Evolutionary conservation across 2,329 filamentous ascomycete species (phyloP).

Genomic region (Microcyclospora tardicrescens): DNA sequence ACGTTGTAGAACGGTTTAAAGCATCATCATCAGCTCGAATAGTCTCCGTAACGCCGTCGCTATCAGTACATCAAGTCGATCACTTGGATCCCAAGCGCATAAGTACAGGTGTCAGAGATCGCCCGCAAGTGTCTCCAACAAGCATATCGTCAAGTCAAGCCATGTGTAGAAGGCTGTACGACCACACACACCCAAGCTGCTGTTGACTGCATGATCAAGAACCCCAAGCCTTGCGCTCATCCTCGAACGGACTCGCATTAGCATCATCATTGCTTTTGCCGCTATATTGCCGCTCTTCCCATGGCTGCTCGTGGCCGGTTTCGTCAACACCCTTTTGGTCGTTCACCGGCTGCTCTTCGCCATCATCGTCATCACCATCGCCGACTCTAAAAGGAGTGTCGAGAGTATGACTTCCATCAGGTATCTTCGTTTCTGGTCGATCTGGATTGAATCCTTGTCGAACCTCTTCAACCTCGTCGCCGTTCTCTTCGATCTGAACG

Average conservation of each 20-base stretch:
- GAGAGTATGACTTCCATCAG: conserved; percentile 32
- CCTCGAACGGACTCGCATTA: conserved; percentile 11
- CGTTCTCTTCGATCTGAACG: conserved; percentile 35
- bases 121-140: too few species aligned
- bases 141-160: too few species aligned
- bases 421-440: conserved; percentile 28
- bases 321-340: conserved; percentile 14
- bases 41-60: too few species aligned
- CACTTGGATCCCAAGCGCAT: too few species aligned
- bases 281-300: conserved; percentile 16
- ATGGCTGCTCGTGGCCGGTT: conserved; percentile 16
- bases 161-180: too few species aligned
- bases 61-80: too few species aligned
- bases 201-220: neutral
- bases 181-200: too few species aligned
- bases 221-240: conserved; percentile 17
- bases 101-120: too few species aligned
- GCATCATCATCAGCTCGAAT: too few species aligned
- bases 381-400: conserved; percentile 31
- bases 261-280: conserved; percentile 2
- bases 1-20: too few species aligned
- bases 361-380: conserved; percentile 27
- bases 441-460: conserved; percentile 44
- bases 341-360: conserved; percentile 6
- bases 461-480: conserved; percentile 38